Evolutionary conservation across 2,329 filamentous ascomycete species (phyloP), one percentile per base, ranked within the genome.

Genomic region (Nemania bipapillata): DNA sequence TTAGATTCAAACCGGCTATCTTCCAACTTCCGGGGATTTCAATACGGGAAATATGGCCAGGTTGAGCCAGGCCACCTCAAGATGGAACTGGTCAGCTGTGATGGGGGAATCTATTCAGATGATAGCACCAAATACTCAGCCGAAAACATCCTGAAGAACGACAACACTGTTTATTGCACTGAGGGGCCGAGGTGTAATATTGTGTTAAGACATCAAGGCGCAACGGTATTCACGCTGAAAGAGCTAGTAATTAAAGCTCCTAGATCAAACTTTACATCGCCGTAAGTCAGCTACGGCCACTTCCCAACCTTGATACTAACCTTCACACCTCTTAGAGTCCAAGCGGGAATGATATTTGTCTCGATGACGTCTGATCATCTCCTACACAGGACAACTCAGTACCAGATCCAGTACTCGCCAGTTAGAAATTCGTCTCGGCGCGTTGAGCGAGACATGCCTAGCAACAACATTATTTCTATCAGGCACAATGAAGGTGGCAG

Each of bases 261-360:
- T 0, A 89, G 89, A 40, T 83, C 87, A 50, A 92, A 92, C 61
- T 97, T 94, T 79, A 94, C 93, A 68, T 90, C 93, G 74, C 94
- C 94, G 92, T 96, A 88, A 80, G 92, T 88, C 49, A 45, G 50
- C 53, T 50, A 35, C n/a, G 35, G 11, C 32, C 32, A 30, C 47
- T 58, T 56, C 30, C n/a, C n/a, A 9, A 26, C 32, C 22, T 37
- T 67, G 54, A 68, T 70, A 52, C 80, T 85, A 72, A 84, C 75
- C 58, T 59, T 66, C 66, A 71, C 70, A 64, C 65, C 65, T 65
- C 70, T n/a, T 63, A 63, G 92, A 62, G 90, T 97, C 61, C 91
- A 95, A 80, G 92, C 97, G 85, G 95, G 96, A 52, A 91, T 97
- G 86, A 88, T 98, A 0, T 97, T 97, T 77, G 86, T 98, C 30